Base-by-base conservation (phyloP, 1,284 basidiomycete species). In the Athelia sp. region DNA sequence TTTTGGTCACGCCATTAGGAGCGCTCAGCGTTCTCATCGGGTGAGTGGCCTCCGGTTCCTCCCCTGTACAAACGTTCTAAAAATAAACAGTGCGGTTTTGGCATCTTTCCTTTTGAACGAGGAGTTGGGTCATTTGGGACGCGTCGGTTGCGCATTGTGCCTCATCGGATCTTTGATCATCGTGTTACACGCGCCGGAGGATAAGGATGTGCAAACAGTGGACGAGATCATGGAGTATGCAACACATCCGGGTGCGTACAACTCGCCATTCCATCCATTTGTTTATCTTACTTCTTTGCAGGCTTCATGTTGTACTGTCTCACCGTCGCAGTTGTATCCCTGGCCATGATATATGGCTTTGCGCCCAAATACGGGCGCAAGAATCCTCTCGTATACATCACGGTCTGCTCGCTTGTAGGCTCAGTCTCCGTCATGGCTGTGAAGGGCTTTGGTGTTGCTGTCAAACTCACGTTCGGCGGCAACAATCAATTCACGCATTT, bases 21-120 rank as follows among this genome's bases (percentile, higher is more conserved):
- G 95, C 96, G 11, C 78, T 98, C 50, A 95, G 91, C 67, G 96
- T 99, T n/a, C 82, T 99, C 53, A 93, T 99, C 55, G 97, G 94
- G 91, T 93, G 58, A 53, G 87, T 71, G 13, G 21, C 11, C 31
- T 43, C n/a, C n/a, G n/a, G n/a, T n/a, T n/a, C n/a, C n/a, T n/a
- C 26, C 26, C 13, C 26, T 13, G 4, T 6, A 29, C 4, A 13
- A 29, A 6, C 26, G 26, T 29, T 13, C 13, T 54, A n/a, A 36
- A 19, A 50, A 36, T 13, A 32, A 52, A 3, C 59, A 95, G 93
- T 29, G 94, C 94, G 44, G 79, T 97, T 22, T 82, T 99, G 3
- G 96, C 96, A 1, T 96, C 93, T 0, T 87, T 98, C 67, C 75
- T 98, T 22, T 79, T 99, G 34, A 84, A 93, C 51, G 97, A 99